Evolutionary conservation across 306 rosid genomes (phyloP).

Genomic region (Lotus japonicus): DNA sequence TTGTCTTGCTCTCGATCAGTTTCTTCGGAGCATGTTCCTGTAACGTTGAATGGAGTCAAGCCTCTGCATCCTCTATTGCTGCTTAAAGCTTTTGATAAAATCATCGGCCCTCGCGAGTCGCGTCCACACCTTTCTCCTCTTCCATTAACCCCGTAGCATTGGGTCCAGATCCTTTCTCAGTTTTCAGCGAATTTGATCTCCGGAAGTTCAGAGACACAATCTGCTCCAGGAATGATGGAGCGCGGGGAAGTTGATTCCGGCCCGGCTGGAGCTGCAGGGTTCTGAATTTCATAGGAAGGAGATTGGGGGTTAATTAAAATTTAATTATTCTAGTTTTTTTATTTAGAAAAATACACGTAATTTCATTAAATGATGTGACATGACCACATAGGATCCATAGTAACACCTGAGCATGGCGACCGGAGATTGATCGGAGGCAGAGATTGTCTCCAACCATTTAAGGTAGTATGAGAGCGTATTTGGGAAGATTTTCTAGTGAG

Average conservation of each 20-base stretch:
- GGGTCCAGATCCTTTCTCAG: conserved; percentile 3
- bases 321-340: too few relatives aligned
- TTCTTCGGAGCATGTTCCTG: conserved; percentile 24
- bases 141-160: conserved; percentile 8
- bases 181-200: conserved; percentile 21
- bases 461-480: too few relatives aligned
- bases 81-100: conserved; percentile 70
- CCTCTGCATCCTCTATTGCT: conserved; percentile 75
- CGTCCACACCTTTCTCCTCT: conserved; percentile 61
- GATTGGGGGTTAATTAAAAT: too few relatives aligned
- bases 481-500: too few relatives aligned
- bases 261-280: too few relatives aligned
- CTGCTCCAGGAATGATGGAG: conserved; percentile 47
- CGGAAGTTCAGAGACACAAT: conserved; percentile 35
- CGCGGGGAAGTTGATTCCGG: not conserved
- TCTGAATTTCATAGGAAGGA: too few relatives aligned
- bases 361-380: too few relatives aligned
- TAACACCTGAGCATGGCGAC: too few relatives aligned
- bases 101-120: conserved; percentile 77
- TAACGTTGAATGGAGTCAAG: conserved; percentile 60
- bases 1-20: not conserved
- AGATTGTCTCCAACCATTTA: too few relatives aligned
- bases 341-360: too few relatives aligned
- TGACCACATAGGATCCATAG: too few relatives aligned
- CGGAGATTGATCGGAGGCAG: too few relatives aligned